Base-by-base conservation (phyloP, 1,139 yeast species). In the Diutina mesorugosa region DNA sequence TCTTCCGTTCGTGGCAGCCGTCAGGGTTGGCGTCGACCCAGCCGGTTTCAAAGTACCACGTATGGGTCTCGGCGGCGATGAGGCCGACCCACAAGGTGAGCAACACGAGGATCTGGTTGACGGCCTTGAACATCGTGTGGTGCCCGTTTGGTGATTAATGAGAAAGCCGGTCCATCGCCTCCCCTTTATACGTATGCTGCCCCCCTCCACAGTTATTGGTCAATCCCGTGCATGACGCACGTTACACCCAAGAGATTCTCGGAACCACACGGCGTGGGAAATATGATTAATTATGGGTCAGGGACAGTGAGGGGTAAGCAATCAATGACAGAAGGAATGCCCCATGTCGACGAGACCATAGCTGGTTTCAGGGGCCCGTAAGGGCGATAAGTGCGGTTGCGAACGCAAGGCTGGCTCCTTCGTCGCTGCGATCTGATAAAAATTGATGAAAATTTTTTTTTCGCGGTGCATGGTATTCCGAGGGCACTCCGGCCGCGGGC, bases 21-120 rank as follows among this genome's bases (percentile, higher is more conserved):
- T 91, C 97, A 1, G 91, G 90, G 68, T 87, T 85, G 35, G 82
- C 84, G 16, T 67, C 67, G 51, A 81, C 84, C 84, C 90, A 87
- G 6, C 85, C 81, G 30, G 91, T 80, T 57, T 87, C 81, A 82
- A 85, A 90, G 72, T 88, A 78, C 72, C 73, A 87, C 4, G 76
- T 72, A 63, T 82, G 90, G 38, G 88, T 83, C 58, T 77, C 74
- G 7, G 87, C 89, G 29, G 61, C 57, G 46, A 62, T 67, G 29
- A 62, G 52, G 59, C 53, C 29, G 7, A 32, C 32, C 53, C 53
- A 50, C 35, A 50, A 16, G 28, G 53, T n/a, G 45, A 50, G 53
- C 32, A 50, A 30, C 35, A 50, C 26, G 18, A 50, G 41, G 26
- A 18, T 21, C n/a, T 32, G 45, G 28, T n/a, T n/a, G 35, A 50